phyloP scores from a whole-genome alignment of 1,284 basidiomycete genomes.

The Naganishia sp. region DNA sequence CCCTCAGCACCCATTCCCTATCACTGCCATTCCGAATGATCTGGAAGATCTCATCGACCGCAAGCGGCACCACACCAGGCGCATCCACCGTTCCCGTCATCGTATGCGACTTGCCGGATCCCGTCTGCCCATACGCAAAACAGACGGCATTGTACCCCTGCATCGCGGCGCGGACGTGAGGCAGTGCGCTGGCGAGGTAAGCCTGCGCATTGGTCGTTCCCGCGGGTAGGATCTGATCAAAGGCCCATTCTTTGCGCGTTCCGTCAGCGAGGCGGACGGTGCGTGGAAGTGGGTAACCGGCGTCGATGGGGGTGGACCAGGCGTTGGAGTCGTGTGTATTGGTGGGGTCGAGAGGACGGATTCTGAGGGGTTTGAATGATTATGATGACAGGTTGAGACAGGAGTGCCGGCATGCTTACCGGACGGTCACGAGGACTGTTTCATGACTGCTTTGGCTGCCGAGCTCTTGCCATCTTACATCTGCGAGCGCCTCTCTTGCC shows the following conservation, averaged over 20 bases:
- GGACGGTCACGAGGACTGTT: slow-evolving; percentile 82
- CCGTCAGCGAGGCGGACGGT: slow-evolving; percentile 33
- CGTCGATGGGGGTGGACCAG: slow-evolving; percentile 47
- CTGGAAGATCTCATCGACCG: slow-evolving; percentile 80
- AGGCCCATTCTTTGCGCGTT: slow-evolving; percentile 48
- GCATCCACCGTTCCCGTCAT: slow-evolving; percentile 77
- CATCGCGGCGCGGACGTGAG: slow-evolving; percentile 70
- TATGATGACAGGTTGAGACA: background rate
- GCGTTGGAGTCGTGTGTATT: slow-evolving; percentile 42
- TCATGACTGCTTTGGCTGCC: slow-evolving; percentile 55
- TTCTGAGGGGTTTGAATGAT: slow-evolving; percentile 54
- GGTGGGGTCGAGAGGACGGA: slow-evolving; percentile 61
- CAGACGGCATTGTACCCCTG: slow-evolving; percentile 61
- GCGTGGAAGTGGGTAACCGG: slow-evolving; percentile 34
- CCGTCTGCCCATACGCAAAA: slow-evolving; percentile 51
- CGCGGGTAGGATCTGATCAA: slow-evolving; percentile 48
- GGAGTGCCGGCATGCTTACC: slow-evolving; percentile 57
- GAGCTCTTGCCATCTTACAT: slow-evolving; percentile 32
- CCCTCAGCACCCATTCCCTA: slow-evolving; percentile 90
- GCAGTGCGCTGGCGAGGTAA: slow-evolving; percentile 78
- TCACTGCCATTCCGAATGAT: slow-evolving; percentile 65
- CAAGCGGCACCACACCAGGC: slow-evolving; percentile 90
- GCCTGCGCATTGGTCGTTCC: slow-evolving; percentile 77
- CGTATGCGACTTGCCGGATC: slow-evolving; percentile 86
- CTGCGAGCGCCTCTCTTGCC: slow-evolving; percentile 1